Evolutionary conservation across 257 asterid species (phyloP), one percentile per base, ranked within the genome.

Genomic region (Solanum megistacrolobum): DNA sequence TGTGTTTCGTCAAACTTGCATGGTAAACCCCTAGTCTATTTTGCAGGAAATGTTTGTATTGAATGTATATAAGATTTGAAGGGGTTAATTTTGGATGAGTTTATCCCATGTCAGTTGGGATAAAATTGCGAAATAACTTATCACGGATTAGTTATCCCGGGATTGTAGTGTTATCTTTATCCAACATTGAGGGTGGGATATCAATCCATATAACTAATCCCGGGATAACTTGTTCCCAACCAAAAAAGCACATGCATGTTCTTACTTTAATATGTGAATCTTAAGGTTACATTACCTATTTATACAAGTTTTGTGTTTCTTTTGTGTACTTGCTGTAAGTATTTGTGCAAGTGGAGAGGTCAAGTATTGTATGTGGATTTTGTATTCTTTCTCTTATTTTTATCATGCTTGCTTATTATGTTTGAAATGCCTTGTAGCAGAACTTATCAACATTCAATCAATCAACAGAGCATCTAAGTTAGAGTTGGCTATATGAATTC

Each of bases 1-100:
- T 1, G 98, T 94, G 16, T 96, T 96, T 89, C 96, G 89, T 65
- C 99, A 96, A 89, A 94, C 98, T 10, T 95, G 94, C 81, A 52
- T 90, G 98, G 99, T 96, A 84, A 62, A 90, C 23, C 4, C 12
- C 87, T 29, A 3, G 69, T 11, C 65, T 62, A 14, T 20, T 31
- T 34, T 13, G 3, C 11, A 20, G 46, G 8, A 32, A 72, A 18
- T 72, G 25, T 32, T 72, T 72, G 25, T 72, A 72, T 16, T 31
- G 78, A 71, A 14, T 31, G 41, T 31, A 71, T 71, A 7, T 16
- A 31, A 7, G 3, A 5, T 31, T 73, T 73, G 66, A 9, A 58
- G 66, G 66, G 66, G 10, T 58, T 20, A 58, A 20, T 58, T 58
- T 58, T 58, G 66, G 66, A 58, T 58, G 25, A 58, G 25, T 58